A percentile compares a stretch with the other conserved stretches of the same genome.
Conservation (phyloP, 805 yeast species). For the Wickerhamiella azyma region DNA sequence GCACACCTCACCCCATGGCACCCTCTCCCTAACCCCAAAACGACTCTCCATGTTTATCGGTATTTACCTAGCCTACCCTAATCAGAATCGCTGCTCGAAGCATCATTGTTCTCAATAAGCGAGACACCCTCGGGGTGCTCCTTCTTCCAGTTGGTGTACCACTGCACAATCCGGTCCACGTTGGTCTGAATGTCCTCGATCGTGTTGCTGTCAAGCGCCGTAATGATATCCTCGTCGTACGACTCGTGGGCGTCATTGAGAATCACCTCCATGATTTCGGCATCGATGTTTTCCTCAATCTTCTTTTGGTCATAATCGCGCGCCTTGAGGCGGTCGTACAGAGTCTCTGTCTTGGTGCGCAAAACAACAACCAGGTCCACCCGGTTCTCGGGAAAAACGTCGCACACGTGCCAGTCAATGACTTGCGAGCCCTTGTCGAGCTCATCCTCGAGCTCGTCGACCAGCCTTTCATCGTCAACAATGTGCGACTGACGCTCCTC, state of each 20-base stretch:
- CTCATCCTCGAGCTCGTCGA: slow-evolving; percentile 68
- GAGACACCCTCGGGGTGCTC: slow-evolving; percentile 24
- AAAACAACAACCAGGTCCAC: slow-evolving; percentile 87
- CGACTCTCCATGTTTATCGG: neutral
- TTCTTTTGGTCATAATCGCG: slow-evolving; percentile 73
- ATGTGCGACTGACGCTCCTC: slow-evolving; percentile 71
- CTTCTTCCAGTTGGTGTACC: slow-evolving; percentile 64
- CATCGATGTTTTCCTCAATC: slow-evolving; percentile 83
- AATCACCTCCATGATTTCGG: slow-evolving; percentile 92
- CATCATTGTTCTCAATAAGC: neutral
- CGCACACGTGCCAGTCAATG: slow-evolving; percentile 97
- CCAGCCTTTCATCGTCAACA: slow-evolving; percentile 80
- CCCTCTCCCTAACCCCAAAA: too few relatives aligned
- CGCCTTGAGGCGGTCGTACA: slow-evolving; percentile 61
- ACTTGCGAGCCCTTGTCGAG: slow-evolving; percentile 77
- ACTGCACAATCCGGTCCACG: slow-evolving; percentile 55
- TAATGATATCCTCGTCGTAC: slow-evolving; percentile 67
- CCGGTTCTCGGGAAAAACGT: slow-evolving; percentile 81
- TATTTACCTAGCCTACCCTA: neutral
- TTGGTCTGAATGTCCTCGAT: slow-evolving; percentile 74
- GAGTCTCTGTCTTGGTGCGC: slow-evolving; percentile 54
- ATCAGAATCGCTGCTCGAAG: neutral
- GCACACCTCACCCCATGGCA: neutral
- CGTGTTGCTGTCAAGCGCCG: slow-evolving; percentile 59
- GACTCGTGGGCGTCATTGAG: slow-evolving; percentile 75